Conservation (phyloP, 1,139 yeast genomes). For the Saccharomyces hybrid region DNA sequence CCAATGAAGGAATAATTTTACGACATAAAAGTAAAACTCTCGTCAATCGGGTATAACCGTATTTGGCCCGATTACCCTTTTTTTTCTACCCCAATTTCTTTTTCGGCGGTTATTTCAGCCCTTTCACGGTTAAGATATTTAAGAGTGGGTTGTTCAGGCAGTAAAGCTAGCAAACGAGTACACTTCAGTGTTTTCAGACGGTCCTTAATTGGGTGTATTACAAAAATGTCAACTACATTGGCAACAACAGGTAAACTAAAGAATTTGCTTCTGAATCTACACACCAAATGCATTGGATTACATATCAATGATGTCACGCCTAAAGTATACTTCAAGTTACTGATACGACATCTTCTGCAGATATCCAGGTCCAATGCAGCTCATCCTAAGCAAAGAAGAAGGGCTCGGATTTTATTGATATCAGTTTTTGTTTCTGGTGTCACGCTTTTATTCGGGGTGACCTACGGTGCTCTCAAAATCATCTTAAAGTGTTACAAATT, state of each 20-base stretch:
- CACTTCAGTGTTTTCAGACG: neutral
- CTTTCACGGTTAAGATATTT: neutral
- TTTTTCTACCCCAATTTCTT: neutral
- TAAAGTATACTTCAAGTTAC: slow-evolving; percentile 12
- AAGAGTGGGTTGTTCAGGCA: neutral
- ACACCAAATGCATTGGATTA: slow-evolving; percentile 17
- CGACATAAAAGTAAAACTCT: neutral
- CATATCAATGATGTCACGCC: slow-evolving; percentile 15
- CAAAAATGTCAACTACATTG: neutral
- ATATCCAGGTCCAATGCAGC: slow-evolving; percentile 18
- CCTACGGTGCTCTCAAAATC: slow-evolving; percentile 4
- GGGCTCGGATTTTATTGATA: slow-evolving; percentile 22
- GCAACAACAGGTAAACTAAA: slow-evolving; percentile 4
- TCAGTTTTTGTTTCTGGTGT: slow-evolving; percentile 11
- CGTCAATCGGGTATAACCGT: neutral
- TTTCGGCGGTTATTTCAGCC: slow-evolving; percentile 1
- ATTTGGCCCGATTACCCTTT: neutral
- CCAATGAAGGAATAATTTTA: neutral
- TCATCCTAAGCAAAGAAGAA: slow-evolving; percentile 16
- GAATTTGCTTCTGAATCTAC: slow-evolving; percentile 11
- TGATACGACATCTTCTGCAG: slow-evolving; percentile 19
- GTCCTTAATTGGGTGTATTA: neutral
- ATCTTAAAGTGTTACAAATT: slow-evolving; percentile 4
- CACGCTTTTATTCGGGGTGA: slow-evolving; percentile 8
- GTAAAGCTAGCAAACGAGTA: neutral